Percentiles rank a stretch among this genome's conserved stretches.
Conservation (phyloP, 176 grass and related monocot genomes). For the Aegilops bicornis region DNA sequence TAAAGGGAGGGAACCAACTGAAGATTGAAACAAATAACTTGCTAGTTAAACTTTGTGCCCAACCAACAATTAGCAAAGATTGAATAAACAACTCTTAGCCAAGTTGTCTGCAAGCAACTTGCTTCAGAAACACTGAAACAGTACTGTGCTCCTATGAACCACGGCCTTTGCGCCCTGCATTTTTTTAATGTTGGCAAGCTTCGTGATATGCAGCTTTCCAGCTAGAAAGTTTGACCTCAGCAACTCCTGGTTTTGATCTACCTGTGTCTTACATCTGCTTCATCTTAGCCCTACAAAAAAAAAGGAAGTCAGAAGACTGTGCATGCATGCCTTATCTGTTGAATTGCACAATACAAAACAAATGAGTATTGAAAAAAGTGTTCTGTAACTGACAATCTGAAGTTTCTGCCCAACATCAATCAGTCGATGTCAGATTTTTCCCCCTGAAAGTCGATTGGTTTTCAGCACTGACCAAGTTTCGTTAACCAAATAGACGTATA, state of each 20-base stretch:
- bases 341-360: background rate
- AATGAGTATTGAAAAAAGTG: background rate
- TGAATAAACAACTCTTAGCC: background rate
- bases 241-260: background rate
- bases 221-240: background rate
- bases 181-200: background rate
- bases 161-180: background rate
- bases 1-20: background rate
- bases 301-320: background rate
- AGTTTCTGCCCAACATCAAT: background rate
- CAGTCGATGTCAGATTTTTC: background rate
- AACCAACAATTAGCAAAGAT: background rate
- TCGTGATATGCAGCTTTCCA: background rate
- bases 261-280: background rate
- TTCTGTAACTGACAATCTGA: background rate
- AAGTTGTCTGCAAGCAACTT: background rate
- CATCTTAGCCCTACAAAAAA: background rate
- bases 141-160: background rate
- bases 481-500: background rate
- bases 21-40: background rate
- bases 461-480: slow-evolving; percentile 6
- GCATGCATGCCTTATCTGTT: background rate
- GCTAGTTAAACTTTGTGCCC: background rate
- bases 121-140: background rate
- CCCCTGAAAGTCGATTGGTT: background rate